A percentile compares a stretch with the other conserved stretches of the same genome.
These are phyloP conservation scores for Zostera marina DNA, from an alignment of 116 monocot species.

Conservation along the genomic window DNA sequence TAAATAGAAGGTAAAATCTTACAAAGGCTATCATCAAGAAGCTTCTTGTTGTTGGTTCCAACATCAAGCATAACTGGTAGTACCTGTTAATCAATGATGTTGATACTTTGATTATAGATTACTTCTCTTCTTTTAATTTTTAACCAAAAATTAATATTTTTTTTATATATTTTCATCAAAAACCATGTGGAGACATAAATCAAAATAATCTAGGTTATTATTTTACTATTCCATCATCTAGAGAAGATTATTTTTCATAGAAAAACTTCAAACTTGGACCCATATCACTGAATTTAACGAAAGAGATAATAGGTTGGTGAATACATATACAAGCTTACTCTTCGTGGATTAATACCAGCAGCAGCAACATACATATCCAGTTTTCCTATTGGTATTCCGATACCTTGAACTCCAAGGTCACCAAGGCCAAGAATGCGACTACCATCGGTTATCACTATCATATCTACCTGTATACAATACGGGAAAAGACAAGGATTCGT, in stretches of 20 bases:
- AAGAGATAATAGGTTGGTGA: neutral
- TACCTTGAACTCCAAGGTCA: slow-evolving; percentile 99
- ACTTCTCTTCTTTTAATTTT: neutral
- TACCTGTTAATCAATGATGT: slow-evolving; percentile 32
- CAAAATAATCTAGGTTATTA: neutral
- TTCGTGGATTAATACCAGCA: slow-evolving; percentile 98
- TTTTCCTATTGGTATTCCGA: slow-evolving; percentile 98
- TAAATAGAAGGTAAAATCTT: slow-evolving; percentile 8
- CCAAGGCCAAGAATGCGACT: slow-evolving; percentile 96
- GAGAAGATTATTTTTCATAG: neutral
- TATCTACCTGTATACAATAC: slow-evolving; percentile 55
- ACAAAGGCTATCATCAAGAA: slow-evolving; percentile 94
- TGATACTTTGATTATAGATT: neutral
- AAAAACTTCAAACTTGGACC: neutral
- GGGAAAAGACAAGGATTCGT: no score
- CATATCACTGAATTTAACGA: neutral
- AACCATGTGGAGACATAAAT: neutral
- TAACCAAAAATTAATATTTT: no score
- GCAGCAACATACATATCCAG: slow-evolving; percentile 99
- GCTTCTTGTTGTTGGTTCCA: slow-evolving; percentile 87
- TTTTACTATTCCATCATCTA: neutral
- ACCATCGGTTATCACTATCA: slow-evolving; percentile 98
- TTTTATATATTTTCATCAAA: no score
- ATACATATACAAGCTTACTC: slow-evolving; percentile 28
- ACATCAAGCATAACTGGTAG: slow-evolving; percentile 98